A percentile compares a stretch with the other conserved stretches of the same genome.
Conservation (phyloP, 495 filamentous ascomycete species). For the Bombardia bombarda region DNA sequence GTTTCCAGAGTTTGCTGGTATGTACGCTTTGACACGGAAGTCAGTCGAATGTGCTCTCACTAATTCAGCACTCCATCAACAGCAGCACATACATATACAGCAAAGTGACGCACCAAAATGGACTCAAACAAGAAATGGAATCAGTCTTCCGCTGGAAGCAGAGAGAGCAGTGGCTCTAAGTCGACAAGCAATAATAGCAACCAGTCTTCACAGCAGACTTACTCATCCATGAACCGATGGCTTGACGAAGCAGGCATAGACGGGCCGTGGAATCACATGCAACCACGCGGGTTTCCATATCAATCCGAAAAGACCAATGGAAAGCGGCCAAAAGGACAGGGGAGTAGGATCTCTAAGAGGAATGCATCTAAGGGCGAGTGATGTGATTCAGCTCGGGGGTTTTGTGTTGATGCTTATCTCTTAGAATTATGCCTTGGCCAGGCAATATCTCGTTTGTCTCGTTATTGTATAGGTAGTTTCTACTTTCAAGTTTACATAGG, state of each 20-base stretch:
- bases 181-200: no score
- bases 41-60: not conserved
- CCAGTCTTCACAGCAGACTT: no score
- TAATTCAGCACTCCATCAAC: not conserved
- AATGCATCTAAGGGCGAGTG: no score
- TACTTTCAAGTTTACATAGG: no score
- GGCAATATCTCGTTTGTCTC: no score
- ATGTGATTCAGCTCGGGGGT: not conserved
- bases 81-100: not conserved
- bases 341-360: no score
- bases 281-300: not conserved
- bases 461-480: no score
- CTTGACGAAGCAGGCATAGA: not conserved
- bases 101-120: no score
- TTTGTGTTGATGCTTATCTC: not conserved
- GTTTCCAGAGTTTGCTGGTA: no score
- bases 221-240: slow-evolving; percentile 6
- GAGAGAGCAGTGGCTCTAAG: not conserved
- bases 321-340: not conserved
- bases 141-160: not conserved
- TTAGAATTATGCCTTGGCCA: no score
- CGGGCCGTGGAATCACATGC: slow-evolving; percentile 2
- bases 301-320: not conserved
- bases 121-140: no score
- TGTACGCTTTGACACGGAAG: no score